Percentiles rank a stretch among this genome's conserved stretches.
phyloP scores from a whole-genome alignment of 2,329 filamentous ascomycete genomes.

The Graphilbum ipis-grandicollis region DNA sequence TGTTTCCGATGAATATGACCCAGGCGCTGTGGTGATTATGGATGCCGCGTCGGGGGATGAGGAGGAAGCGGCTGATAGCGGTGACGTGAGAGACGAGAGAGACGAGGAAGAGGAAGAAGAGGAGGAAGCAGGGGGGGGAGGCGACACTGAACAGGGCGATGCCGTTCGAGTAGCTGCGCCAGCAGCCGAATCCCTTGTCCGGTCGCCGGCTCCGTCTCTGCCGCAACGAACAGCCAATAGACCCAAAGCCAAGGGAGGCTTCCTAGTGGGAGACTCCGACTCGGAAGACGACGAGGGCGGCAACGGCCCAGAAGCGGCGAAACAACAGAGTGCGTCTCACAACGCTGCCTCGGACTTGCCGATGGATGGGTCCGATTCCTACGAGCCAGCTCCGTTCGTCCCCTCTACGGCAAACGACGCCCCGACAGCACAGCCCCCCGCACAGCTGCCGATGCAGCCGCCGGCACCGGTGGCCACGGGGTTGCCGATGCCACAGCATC shows the following conservation, averaged over 20 bases:
- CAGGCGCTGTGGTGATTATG: conserved; percentile 14
- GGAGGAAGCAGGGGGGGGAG: not conserved
- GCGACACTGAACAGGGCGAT: not conserved
- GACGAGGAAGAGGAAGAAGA: not conserved
- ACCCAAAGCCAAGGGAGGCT: conserved; percentile 41
- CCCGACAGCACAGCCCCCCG: not conserved
- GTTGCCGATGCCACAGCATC: conserved; percentile 1
- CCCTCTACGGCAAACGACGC: not conserved
- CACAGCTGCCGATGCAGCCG: conserved; percentile 2
- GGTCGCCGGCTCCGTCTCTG: not conserved
- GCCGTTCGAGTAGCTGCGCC: not conserved
- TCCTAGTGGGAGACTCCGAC: conserved; percentile 42
- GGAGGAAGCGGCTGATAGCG: not conserved
- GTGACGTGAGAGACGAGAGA: not conserved
- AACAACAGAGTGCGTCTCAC: not conserved
- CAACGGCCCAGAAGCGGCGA: not conserved
- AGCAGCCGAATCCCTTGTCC: not conserved
- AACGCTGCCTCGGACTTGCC: not conserved
- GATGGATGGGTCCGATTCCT: not conserved
- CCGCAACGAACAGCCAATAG: conserved; percentile 28
- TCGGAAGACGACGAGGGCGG: conserved; percentile 27
- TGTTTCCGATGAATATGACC: conserved; percentile 33
- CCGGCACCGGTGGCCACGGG: not conserved
- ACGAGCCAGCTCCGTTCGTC: not conserved
- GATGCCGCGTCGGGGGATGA: not conserved